Evolutionary conservation across 768 basidiomycete species (phyloP).

Genomic region (Mycena maculata): DNA sequence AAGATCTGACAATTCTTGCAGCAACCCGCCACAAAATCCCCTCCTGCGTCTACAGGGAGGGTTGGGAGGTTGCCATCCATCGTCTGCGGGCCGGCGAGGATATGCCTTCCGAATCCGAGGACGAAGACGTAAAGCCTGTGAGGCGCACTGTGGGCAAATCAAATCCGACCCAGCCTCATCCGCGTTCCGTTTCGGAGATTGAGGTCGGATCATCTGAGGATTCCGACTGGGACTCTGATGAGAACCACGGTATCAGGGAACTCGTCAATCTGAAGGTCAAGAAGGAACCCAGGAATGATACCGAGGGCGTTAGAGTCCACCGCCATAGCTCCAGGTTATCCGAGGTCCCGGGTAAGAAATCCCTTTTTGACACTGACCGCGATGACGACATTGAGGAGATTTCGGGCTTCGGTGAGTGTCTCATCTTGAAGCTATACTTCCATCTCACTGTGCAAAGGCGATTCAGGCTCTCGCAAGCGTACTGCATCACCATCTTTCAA

Average conservation of each 20-base stretch:
- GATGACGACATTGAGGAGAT: background rate
- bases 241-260: background rate
- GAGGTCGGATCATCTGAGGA: background rate
- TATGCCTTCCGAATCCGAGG: background rate
- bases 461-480: background rate
- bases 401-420: background rate
- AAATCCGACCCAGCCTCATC: background rate
- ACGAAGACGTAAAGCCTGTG: background rate
- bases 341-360: background rate
- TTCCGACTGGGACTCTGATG: background rate
- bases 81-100: background rate
- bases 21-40: background rate
- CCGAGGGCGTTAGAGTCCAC: background rate
- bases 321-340: background rate
- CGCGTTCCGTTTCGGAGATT: background rate
- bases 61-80: background rate
- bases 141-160: background rate
- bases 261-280: background rate
- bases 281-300: background rate
- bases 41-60: background rate
- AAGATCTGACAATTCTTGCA: background rate
- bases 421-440: background rate
- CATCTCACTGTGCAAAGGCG: background rate
- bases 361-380: slow-evolving; percentile 33
- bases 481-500: background rate